Base-by-base conservation (phyloP, 805 yeast species). In the Priceomyces carsonii region DNA sequence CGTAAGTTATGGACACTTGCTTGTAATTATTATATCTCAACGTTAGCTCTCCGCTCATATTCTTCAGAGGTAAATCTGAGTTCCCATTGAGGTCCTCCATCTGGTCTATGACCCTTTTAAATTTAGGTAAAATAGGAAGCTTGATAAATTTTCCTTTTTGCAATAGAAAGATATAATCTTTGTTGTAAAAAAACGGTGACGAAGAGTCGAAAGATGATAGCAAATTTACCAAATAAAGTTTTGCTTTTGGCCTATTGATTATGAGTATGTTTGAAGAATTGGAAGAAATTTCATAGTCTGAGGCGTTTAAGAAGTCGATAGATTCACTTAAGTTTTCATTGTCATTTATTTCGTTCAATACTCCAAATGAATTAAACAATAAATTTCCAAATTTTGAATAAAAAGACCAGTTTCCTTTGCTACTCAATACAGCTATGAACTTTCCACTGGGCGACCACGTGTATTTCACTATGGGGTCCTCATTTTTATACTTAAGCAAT, bases 381-480 rank as follows among this genome's bases (percentile, higher is more conserved):
- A 41, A 35, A 19, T 52, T 48, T 2, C 73, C 73, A 39, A 65
- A 64, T 39, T 55, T 58, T 4, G 71, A 57, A 24, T 50, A 42
- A 12, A 65, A 41, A 12, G 50, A 45, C 71, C 71, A 68, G 24
- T 35, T 32, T 1, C 56, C 57, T 5, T 35, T 24, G 3, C 33
- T 21, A 36, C 53, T 47, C 5, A 54, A 38, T 5, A 51, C 18
- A 8, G 47, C 36, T 28, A 65, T 61, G 36, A 57, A 66, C 14
- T 45, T 47, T 3, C 73, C 74, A 39, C 62, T 52, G 1, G 64
- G 54, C 1, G 72, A 53, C 73, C 73, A 68, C 6, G 22, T 20
- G 29, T 27, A 35, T n/a, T 30, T 27, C 14, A 50, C 31, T 8
- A 28, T 12, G 10, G 36, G 12, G 3, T 30, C 36, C 19, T 29